A percentile compares a stretch with the other conserved stretches of the same genome.
Conservation (phyloP, 2,329 filamentous ascomycete species). For the Leptographium flavum region DNA sequence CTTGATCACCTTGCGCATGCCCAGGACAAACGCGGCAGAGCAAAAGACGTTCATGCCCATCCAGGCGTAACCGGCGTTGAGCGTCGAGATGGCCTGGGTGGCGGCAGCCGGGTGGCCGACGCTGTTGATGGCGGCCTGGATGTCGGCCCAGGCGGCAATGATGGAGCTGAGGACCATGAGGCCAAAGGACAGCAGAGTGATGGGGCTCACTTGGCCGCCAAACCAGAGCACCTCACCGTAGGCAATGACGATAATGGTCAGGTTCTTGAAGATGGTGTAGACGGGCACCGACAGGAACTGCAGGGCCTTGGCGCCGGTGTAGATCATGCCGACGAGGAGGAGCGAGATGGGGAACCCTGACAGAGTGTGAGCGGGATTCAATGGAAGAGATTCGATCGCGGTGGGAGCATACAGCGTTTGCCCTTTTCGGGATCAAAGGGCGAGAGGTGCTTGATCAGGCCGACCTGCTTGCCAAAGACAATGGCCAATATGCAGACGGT, state of each 20-base stretch:
- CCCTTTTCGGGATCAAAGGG: slow-evolving; percentile 78
- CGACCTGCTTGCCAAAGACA: slow-evolving; percentile 62
- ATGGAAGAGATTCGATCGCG: too few relatives aligned
- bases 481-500: slow-evolving; percentile 82
- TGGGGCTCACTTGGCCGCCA: slow-evolving; percentile 74
- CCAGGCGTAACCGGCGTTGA: slow-evolving; percentile 94
- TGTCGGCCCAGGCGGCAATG: slow-evolving; percentile 94
- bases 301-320: slow-evolving; percentile 88
- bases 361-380: background rate
- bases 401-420: slow-evolving; percentile 62
- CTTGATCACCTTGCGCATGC: slow-evolving; percentile 98
- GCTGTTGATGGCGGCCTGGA: slow-evolving; percentile 65
- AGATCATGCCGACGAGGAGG: slow-evolving; percentile 97
- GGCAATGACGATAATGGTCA: slow-evolving; percentile 96
- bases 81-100: slow-evolving; percentile 64
- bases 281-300: slow-evolving; percentile 95
- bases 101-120: slow-evolving; percentile 43
- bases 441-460: slow-evolving; percentile 70
- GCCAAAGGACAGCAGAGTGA: slow-evolving; percentile 85
- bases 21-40: slow-evolving; percentile 75
- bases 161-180: slow-evolving; percentile 93
- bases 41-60: slow-evolving; percentile 96
- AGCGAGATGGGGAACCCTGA: slow-evolving; percentile 92
- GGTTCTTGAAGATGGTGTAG: slow-evolving; percentile 99
- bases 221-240: slow-evolving; percentile 99